Base-by-base conservation (phyloP, 1,139 yeast genomes). In the Yamadazyma songkhlaensis region DNA sequence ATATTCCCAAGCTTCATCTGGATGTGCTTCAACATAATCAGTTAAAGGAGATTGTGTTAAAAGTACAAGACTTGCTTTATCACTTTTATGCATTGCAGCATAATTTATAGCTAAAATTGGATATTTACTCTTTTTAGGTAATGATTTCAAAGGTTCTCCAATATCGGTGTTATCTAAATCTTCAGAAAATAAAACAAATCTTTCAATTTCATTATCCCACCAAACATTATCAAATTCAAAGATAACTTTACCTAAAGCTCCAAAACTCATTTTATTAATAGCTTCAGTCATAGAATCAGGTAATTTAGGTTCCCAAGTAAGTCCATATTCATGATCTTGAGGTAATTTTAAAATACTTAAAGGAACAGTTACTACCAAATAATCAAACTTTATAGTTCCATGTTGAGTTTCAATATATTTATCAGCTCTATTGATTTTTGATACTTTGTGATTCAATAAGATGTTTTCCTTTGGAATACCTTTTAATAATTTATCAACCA, bases 1-100 rank as follows among this genome's bases (percentile, higher is more conserved):
- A 43, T 64, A 67, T 0, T 41, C 45, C 77, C 77, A 72, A 0
- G 73, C 74, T 31, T 60, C 42, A 0, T 55, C 50, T 0, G 69
- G 68, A 40, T 67, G 50, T 1, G 54, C 37, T 44, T 71, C 77
- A 27, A 69, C 39, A 41, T 57, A 70, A 15, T 76, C 73, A 0
- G 96, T 85, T 22, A 86, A 55, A 0, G 87, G 86, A 0, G 85
- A 77, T 46, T 84, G 94, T 8, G 82, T 81, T 28, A 88, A 67
- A 31, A 79, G 64, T 9, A 82, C 66, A 15, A 88, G 61, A 23
- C 84, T 55, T 37, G 56, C 57, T 4, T 36, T 17, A 6, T 28
- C 33, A 3, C 47, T 40, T 11, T 46, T 41, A 26, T 55, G 52
- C 34, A 57, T 50, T 3, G 59, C 46, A 7, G 64, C 57, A 40